Evolutionary conservation across 2,329 filamentous ascomycete genomes (phyloP).

Genomic region (Xylariaceae sp.): DNA sequence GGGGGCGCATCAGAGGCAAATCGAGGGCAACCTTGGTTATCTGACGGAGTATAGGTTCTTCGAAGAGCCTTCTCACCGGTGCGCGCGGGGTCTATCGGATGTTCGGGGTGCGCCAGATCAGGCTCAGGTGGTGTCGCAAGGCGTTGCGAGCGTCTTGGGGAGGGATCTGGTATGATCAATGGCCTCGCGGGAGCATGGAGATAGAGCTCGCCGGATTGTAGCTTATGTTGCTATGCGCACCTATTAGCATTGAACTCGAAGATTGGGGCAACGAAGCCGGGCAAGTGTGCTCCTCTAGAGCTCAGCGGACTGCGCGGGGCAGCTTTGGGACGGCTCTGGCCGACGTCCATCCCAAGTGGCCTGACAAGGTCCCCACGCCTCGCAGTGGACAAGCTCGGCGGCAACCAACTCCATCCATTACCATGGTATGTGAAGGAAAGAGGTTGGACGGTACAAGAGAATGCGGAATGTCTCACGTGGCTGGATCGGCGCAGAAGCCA

Average conservation of each 20-base stretch:
- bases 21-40: constrained; percentile 14
- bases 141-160: constrained; percentile 29
- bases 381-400: no score
- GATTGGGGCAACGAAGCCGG: no score
- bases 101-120: constrained; percentile 8
- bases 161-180: constrained; percentile 23
- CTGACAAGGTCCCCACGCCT: no score
- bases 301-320: no score
- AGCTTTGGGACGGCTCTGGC: no score
- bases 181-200: no score
- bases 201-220: no score
- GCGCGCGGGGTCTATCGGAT: constrained; percentile 12
- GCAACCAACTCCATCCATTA: no score
- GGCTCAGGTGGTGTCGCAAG: constrained; percentile 12
- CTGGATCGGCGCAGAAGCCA: constrained; percentile 28
- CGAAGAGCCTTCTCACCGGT: constrained; percentile 17
- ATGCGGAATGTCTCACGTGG: constrained; percentile 23
- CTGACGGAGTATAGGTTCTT: constrained; percentile 19
- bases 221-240: no score
- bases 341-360: no score
- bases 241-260: no score
- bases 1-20: constrained; percentile 13
- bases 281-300: no score
- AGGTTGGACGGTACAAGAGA: background rate
- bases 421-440: background rate